Percentiles rank a stretch among this genome's conserved stretches.
Conservation (phyloP, 192 early-diverging fungal species). For the Coemansia sp. region DNA sequence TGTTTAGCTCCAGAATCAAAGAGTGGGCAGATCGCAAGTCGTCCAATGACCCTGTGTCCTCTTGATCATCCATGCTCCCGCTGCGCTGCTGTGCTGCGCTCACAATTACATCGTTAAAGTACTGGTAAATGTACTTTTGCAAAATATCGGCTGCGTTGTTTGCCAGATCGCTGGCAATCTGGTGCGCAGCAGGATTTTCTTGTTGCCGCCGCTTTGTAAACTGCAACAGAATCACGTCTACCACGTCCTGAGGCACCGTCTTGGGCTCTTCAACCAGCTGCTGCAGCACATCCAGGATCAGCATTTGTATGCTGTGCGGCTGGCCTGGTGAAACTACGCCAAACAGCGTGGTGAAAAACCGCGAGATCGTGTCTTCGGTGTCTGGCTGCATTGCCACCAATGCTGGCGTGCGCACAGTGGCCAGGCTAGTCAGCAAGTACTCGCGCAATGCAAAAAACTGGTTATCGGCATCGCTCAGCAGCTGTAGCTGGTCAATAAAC, state of each 20-base stretch:
- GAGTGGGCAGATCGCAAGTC: conserved; percentile 70
- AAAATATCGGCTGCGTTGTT: conserved; percentile 70
- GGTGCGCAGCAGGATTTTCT: conserved; percentile 64
- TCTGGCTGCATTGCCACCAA: conserved; percentile 77
- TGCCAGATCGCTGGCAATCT: conserved; percentile 82
- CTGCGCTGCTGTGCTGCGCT: conserved; percentile 47
- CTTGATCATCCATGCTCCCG: conserved; percentile 11
- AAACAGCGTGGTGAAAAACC: conserved; percentile 73
- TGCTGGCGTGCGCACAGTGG: conserved; percentile 77
- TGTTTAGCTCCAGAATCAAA: conserved; percentile 79
- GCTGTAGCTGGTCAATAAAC: conserved; percentile 74
- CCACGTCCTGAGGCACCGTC: conserved; percentile 70
- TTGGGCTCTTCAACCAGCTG: conserved; percentile 76
- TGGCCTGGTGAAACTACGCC: conserved; percentile 63
- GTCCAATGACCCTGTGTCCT: conserved; percentile 26
- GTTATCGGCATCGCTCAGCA: conserved; percentile 56
- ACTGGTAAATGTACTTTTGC: conserved; percentile 90
- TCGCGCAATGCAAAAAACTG: conserved; percentile 72
- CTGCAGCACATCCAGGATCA: conserved; percentile 77
- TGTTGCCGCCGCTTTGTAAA: conserved; percentile 71
- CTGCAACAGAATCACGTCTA: conserved; percentile 79
- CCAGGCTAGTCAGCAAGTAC: conserved; percentile 86
- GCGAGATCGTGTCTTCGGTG: conserved; percentile 69
- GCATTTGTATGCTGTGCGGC: conserved; percentile 74
- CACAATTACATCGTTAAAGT: conserved; percentile 84